These are phyloP conservation scores for Salvia splendens DNA, from an alignment of 257 asterid species.

Conservation along the genomic window DNA sequence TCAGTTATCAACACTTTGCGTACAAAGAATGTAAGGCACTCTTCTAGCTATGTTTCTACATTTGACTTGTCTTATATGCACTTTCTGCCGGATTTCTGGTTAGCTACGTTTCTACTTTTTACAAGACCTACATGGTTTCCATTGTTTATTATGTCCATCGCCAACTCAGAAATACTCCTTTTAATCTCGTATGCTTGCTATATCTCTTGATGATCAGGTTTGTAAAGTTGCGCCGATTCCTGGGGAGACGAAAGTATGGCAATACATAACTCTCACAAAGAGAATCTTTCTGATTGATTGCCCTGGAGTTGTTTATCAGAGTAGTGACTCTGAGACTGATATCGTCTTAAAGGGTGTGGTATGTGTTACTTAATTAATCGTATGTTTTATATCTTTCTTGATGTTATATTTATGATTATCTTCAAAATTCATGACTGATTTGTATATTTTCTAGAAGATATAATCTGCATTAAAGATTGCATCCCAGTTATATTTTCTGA, in stretches of 20 bases:
- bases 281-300: slow-evolving; percentile 90
- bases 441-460: background rate
- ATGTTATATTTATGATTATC: slow-evolving; percentile 12
- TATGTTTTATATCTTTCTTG: slow-evolving; percentile 21
- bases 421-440: slow-evolving; percentile 6
- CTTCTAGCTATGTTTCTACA: slow-evolving; percentile 14
- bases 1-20: slow-evolving; percentile 97
- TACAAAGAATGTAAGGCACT: slow-evolving; percentile 70
- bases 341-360: slow-evolving; percentile 99
- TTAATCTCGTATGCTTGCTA: background rate
- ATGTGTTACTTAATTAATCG: slow-evolving; percentile 32
- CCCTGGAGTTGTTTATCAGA: slow-evolving; percentile 95
- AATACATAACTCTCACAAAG: slow-evolving; percentile 89
- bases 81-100: no score
- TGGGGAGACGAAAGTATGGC: slow-evolving; percentile 99
- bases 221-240: slow-evolving; percentile 99
- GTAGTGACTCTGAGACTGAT: slow-evolving; percentile 80
- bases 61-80: slow-evolving; percentile 18
- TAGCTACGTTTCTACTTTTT: no score
- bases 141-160: background rate
- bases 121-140: background rate
- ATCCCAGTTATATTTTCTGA: no score
- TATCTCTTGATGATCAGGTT: slow-evolving; percentile 47
- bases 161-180: background rate
- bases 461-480: no score